Percentiles rank a stretch among this genome's conserved stretches.
Conservation (phyloP, 306 rosid genomes). For the Herpetospermum pedunculosum region DNA sequence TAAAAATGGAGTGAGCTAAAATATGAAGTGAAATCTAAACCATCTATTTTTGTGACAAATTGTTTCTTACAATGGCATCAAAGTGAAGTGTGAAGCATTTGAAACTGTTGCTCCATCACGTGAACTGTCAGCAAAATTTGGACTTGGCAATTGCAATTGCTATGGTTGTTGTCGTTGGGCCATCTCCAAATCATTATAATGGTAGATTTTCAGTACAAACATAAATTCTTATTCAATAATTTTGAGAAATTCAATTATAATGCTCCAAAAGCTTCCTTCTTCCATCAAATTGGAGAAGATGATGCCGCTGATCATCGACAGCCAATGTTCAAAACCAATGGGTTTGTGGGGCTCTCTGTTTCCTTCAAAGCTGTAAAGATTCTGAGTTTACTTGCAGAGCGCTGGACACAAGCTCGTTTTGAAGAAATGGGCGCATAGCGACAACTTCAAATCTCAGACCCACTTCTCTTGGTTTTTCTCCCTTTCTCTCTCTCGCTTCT, state of each 20-base stretch:
- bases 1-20: neutral
- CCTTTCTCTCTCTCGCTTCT: neutral
- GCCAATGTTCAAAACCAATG: neutral
- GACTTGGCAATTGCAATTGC: neutral
- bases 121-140: neutral
- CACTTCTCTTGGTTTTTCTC: neutral
- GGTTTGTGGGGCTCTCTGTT: conserved; percentile 3
- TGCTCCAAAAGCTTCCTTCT: no score
- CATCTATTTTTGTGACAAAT: neutral
- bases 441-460: conserved; percentile 1
- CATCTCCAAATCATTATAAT: neutral
- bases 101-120: neutral
- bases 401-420: conserved; percentile 3
- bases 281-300: neutral
- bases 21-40: neutral
- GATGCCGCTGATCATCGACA: neutral
- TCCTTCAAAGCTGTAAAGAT: conserved; percentile 4
- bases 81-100: neutral
- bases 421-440: neutral
- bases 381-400: neutral
- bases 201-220: neutral
- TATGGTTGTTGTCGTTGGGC: neutral
- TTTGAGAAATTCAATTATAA: no score
- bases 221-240: neutral
- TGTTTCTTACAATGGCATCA: neutral